Percentiles rank a stretch among this genome's conserved stretches.
phyloP scores from a whole-genome alignment of 202 grass and related monocot genomes.

The Cymbopogon flexuosus region DNA sequence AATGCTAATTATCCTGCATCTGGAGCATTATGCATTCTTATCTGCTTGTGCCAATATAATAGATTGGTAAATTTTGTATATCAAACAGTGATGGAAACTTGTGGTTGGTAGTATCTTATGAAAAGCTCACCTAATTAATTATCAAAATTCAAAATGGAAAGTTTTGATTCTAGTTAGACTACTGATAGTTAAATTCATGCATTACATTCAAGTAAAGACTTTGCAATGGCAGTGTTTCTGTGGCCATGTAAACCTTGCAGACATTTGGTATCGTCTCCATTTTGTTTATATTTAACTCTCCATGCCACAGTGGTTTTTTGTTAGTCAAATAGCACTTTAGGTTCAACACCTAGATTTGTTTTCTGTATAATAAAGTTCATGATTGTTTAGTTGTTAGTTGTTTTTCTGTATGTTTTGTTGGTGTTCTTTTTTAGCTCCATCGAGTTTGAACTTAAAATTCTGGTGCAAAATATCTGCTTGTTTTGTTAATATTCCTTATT shows the following conservation, averaged over 20 bases:
- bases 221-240: slow-evolving; percentile 15
- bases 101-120: slow-evolving; percentile 6
- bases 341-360: slow-evolving; percentile 20
- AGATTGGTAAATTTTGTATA: not conserved
- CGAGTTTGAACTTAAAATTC: slow-evolving; percentile 25
- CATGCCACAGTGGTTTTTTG: not conserved
- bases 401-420: slow-evolving; percentile 13
- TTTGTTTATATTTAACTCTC: not conserved
- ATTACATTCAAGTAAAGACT: slow-evolving; percentile 14
- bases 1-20: not conserved
- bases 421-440: slow-evolving; percentile 1
- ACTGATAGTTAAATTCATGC: not conserved
- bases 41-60: not conserved
- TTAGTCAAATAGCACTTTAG: not conserved
- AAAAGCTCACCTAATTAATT: not conserved
- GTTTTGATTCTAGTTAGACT: not conserved
- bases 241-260: slow-evolving; percentile 1
- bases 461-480: not conserved
- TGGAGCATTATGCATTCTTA: not conserved
- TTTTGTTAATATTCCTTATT: slow-evolving; percentile 36
- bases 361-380: not conserved
- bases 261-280: slow-evolving; percentile 3
- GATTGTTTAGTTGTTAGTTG: not conserved
- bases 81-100: not conserved
- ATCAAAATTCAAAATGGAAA: slow-evolving; percentile 5